phyloP scores from a whole-genome alignment of 148 eudicot genomes.

The Salicornia ramosissima region DNA sequence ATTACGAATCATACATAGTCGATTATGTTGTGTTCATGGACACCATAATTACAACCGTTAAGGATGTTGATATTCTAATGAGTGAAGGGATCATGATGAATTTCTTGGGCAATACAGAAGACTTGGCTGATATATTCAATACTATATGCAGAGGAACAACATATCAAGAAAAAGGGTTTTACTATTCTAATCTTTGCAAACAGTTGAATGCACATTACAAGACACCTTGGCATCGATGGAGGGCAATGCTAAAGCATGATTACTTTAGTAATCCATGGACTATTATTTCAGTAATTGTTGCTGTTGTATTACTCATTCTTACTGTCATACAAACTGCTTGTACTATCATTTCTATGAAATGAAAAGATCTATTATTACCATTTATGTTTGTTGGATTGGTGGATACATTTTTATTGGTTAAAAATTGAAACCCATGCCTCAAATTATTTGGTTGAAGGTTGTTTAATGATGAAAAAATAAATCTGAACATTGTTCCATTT shows the following conservation, averaged over 20 bases:
- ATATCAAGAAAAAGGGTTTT: constrained; percentile 22
- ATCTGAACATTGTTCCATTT: too few species aligned
- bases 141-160: constrained; percentile 20
- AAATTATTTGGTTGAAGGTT: too few species aligned
- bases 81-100: constrained; percentile 13
- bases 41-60: constrained; percentile 12
- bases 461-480: too few species aligned
- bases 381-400: too few species aligned
- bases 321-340: constrained; percentile 32
- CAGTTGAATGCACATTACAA: constrained; percentile 26
- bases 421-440: too few species aligned
- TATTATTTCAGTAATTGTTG: constrained; percentile 31
- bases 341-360: constrained; percentile 7
- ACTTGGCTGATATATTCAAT: constrained; percentile 26
- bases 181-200: constrained; percentile 17
- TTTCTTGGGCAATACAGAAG: constrained; percentile 18
- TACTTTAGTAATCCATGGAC: constrained; percentile 45
- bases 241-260: constrained; percentile 23
- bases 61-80: constrained; percentile 30
- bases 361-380: too few species aligned
- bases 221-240: constrained; percentile 23
- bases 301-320: constrained; percentile 28
- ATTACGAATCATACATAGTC: constrained; percentile 25
- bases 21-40: constrained; percentile 32
- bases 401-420: too few species aligned